These are phyloP conservation scores for Gaeumannomyces sp. DNA, from an alignment of 2,329 filamentous ascomycete species.

Conservation along the genomic window DNA sequence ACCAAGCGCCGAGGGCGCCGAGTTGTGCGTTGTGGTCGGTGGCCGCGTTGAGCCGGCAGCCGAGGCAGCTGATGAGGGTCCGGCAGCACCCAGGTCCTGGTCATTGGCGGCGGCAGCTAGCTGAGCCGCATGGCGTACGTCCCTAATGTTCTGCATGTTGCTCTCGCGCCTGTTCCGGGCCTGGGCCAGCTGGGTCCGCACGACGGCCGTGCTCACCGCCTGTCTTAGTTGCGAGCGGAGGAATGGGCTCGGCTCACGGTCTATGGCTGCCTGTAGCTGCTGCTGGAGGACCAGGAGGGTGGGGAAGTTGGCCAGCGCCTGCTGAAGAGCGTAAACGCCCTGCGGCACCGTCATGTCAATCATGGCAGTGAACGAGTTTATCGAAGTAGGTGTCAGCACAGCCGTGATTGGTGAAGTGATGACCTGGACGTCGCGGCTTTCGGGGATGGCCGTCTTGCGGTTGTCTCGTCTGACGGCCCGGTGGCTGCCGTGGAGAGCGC, in stretches of 20 bases:
- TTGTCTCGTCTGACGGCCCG: neutral
- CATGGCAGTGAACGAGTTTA: constrained; percentile 35
- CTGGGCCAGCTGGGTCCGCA: constrained; percentile 40
- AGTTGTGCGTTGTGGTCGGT: constrained; percentile 3
- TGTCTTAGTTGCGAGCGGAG: constrained; percentile 43
- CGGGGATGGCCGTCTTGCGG: neutral
- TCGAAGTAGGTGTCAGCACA: neutral
- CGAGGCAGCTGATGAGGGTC: neutral
- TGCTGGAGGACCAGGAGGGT: constrained; percentile 41
- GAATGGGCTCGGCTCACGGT: constrained; percentile 42
- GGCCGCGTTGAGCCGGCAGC: neutral
- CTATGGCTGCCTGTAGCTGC: constrained; percentile 45
- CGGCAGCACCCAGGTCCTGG: neutral
- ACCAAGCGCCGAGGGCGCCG: constrained; percentile 10
- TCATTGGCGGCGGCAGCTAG: constrained; percentile 1
- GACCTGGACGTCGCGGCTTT: neutral
- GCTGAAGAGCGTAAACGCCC: constrained; percentile 40
- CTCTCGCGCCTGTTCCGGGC: constrained; percentile 19
- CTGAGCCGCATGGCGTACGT: neutral
- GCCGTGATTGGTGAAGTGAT: neutral
- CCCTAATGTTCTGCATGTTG: constrained; percentile 12
- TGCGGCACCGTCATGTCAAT: constrained; percentile 48
- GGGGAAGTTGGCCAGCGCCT: constrained; percentile 40
- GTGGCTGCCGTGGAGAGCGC: no score
- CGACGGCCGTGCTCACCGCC: constrained; percentile 39